Evolutionary conservation across 1,284 basidiomycete genomes (phyloP).

Genomic region (Leccinum solheimii): DNA sequence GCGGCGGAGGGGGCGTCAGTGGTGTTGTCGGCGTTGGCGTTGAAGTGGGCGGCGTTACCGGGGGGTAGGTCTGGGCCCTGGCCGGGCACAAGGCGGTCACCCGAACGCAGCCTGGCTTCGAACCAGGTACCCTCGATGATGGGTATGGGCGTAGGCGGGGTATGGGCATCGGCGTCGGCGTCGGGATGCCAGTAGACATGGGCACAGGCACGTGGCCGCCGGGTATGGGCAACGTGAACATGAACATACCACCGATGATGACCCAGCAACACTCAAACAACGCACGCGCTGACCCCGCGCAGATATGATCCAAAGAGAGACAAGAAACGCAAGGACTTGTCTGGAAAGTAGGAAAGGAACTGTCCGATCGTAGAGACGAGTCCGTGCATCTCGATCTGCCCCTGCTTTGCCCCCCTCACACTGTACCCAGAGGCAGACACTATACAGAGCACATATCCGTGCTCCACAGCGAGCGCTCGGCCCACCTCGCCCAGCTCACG

Average conservation of each 20-base stretch:
- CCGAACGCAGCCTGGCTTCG: too few relatives aligned
- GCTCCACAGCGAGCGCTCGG: constrained; percentile 69
- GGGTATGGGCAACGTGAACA: too few relatives aligned
- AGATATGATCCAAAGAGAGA: constrained; percentile 52
- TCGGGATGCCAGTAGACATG: too few relatives aligned
- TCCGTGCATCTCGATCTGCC: constrained; percentile 40
- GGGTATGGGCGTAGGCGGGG: too few relatives aligned
- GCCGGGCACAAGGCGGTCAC: too few relatives aligned
- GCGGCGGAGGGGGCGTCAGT: constrained; percentile 25
- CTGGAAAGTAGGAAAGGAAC: constrained; percentile 67
- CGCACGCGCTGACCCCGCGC: constrained; percentile 12
- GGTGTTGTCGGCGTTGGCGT: constrained; percentile 15
- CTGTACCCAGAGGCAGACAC: constrained; percentile 45
- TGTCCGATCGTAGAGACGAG: constrained; percentile 72
- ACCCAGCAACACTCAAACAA: neutral
- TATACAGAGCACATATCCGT: constrained; percentile 55
- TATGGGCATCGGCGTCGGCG: too few relatives aligned
- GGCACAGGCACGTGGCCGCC: too few relatives aligned
- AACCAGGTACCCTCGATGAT: too few relatives aligned
- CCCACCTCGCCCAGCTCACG: constrained; percentile 61
- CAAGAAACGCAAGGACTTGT: constrained; percentile 63
- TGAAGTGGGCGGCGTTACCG: constrained; percentile 22
- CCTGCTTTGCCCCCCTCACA: constrained; percentile 13
- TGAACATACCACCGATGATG: too few relatives aligned
- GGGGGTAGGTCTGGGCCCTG: constrained; percentile 20